Percentiles rank a stretch among this genome's conserved stretches.
phyloP scores from a whole-genome alignment of 2,329 filamentous ascomycete species.

The Botrytis cinerea region DNA sequence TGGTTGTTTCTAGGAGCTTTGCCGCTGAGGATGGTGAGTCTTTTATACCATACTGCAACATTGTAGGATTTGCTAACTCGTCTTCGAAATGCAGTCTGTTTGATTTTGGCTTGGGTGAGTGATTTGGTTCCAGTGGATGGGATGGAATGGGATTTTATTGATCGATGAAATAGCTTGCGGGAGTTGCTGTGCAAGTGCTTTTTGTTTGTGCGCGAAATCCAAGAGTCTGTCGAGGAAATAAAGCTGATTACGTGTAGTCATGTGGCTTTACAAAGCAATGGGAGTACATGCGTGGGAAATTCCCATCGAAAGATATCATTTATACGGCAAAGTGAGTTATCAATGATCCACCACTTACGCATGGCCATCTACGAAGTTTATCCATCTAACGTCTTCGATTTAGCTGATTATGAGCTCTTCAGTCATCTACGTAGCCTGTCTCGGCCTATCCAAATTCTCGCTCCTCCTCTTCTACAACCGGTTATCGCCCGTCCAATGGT shows the following conservation, averaged over 20 bases:
- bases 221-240: no score
- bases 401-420: conserved; percentile 21
- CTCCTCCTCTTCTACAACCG: conserved; percentile 20
- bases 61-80: not conserved
- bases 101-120: conserved; percentile 22
- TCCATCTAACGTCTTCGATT: not conserved
- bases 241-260: not conserved
- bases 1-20: conserved; percentile 7
- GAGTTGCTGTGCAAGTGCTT: conserved; percentile 1
- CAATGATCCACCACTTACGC: not conserved
- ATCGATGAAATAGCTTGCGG: conserved; percentile 2
- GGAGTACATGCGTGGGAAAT: conserved; percentile 19
- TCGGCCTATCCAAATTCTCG: conserved; percentile 20
- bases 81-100: not conserved
- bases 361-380: not conserved
- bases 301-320: not conserved
- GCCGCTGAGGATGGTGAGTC: conserved; percentile 11
- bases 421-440: conserved; percentile 15
- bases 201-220: not conserved
- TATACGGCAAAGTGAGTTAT: conserved; percentile 7
- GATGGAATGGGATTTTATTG: not conserved
- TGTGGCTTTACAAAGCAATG: conserved; percentile 4
- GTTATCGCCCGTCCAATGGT: conserved; percentile 12
- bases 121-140: not conserved
- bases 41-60: not conserved